Conservation (phyloP, 1,284 basidiomycete species). For the Leccinum subspadiceum region DNA sequence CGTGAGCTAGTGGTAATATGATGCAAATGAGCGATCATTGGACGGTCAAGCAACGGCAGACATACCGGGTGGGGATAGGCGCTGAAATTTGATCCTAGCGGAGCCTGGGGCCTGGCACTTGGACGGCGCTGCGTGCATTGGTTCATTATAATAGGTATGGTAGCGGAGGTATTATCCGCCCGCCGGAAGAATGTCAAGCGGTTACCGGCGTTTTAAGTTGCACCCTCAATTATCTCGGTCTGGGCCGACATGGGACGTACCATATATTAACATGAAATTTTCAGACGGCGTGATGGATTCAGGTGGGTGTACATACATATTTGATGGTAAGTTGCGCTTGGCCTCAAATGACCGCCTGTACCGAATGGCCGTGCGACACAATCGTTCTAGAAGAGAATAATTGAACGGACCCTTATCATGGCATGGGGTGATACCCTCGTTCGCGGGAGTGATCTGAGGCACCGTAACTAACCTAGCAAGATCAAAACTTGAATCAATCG, state of each 20-base stretch:
- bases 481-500: background rate
- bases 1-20: conserved; percentile 2
- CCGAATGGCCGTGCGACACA: background rate
- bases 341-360: background rate
- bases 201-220: conserved; percentile 7
- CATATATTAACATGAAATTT: background rate
- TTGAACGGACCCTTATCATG: background rate
- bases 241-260: background rate
- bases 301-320: background rate
- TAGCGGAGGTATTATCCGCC: conserved; percentile 10
- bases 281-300: background rate
- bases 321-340: background rate
- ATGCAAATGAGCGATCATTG: conserved; percentile 19
- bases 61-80: background rate
- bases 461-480: background rate
- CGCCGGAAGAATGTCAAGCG: background rate
- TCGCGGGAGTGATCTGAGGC: background rate
- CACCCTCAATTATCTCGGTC: background rate
- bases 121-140: conserved; percentile 4
- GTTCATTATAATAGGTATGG: conserved; percentile 6
- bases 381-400: background rate
- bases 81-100: conserved; percentile 14
- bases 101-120: conserved; percentile 10
- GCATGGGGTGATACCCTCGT: background rate
- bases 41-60: conserved; percentile 12